Evolutionary conservation across 148 eudicot species (phyloP), one percentile per base, ranked within the genome.

Genomic region (Limonium bicolor): DNA sequence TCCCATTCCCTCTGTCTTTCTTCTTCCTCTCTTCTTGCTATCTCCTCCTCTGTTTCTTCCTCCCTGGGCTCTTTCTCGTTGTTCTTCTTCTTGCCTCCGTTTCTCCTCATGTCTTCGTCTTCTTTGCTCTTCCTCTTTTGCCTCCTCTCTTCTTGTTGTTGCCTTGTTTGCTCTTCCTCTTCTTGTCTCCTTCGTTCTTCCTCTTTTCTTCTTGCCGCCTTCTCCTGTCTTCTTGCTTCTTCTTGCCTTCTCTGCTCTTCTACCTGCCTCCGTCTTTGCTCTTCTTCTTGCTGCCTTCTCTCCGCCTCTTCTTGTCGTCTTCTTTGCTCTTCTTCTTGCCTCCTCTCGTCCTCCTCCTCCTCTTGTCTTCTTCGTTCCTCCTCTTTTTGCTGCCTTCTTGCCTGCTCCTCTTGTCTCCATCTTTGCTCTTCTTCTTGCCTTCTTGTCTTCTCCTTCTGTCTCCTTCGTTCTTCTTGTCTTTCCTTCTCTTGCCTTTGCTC

Each of bases 371-470:
- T 20, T 16, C 15, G 36, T 12, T 27, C 34, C 29, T 24, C 42
- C 25, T 16, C 38, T n/a, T 16, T 13, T 8, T 20, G 39, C 9
- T 13, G 10, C 19, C 14, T 8, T 20, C 7, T 3, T 17, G 9
- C 50, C 20, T 21, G 32, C 35, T 7, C 52, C 45, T 36, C 27
- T 51, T 45, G 50, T 44, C 27, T 20, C 26, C 26, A 16, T 15
- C 14, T 19, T 28, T 42, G 30, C 34, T 46, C 54, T 8, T 60
- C 39, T 7, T 28, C 10, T 2, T 23, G 4, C 27, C 35, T 42
- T 5, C n/a, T 22, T 10, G 20, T 55, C 4, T 46, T 51, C 6
- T 62, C 58, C n/a, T 31, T 39, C 38, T 54, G 17, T 14, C 46
- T 11, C 22, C 7, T 18, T 7, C 19, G 36, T 3, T 15, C 37